These are phyloP conservation scores for Syncephalastrum contaminatum DNA, from an alignment of 371 early-diverging fungal genomes.

Conservation along the genomic window DNA sequence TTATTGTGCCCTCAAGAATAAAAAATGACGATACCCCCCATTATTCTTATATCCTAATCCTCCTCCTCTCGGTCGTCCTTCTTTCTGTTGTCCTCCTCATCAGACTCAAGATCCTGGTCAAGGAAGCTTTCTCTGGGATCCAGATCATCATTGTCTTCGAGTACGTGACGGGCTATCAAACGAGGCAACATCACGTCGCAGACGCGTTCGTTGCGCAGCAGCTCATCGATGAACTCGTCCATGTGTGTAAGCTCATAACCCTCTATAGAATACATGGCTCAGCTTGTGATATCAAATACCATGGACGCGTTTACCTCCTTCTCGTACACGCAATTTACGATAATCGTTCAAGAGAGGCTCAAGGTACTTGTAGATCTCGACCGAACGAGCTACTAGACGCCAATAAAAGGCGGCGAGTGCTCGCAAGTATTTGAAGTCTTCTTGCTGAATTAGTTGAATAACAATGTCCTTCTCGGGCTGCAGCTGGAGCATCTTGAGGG, in stretches of 20 bases:
- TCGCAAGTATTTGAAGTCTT: constrained; percentile 85
- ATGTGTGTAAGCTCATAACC: constrained; percentile 70
- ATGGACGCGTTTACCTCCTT: constrained; percentile 42
- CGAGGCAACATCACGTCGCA: constrained; percentile 91
- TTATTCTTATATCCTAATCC: no score
- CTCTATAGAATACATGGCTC: constrained; percentile 42
- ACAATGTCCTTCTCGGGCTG: constrained; percentile 89
- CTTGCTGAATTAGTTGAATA: constrained; percentile 69
- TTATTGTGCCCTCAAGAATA: no score
- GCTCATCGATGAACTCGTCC: constrained; percentile 90
- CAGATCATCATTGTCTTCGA: constrained; percentile 88
- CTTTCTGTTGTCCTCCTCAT: constrained; percentile 14
- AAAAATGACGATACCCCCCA: no score
- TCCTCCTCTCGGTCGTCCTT: no score
- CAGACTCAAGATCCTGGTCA: constrained; percentile 70
- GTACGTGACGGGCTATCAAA: constrained; percentile 70
- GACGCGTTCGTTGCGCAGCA: constrained; percentile 78
- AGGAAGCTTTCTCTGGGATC: constrained; percentile 80
- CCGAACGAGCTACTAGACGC: constrained; percentile 73
- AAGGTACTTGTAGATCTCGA: constrained; percentile 80
- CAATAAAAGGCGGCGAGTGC: constrained; percentile 91
- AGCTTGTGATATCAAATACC: neutral
- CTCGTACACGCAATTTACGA: constrained; percentile 76
- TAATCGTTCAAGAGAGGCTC: constrained; percentile 88
- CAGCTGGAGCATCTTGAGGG: constrained; percentile 86